A percentile compares a stretch with the other conserved stretches of the same genome.
phyloP scores from a whole-genome alignment of 2,329 filamentous ascomycete species.

The Neofusicoccum laricinum region DNA sequence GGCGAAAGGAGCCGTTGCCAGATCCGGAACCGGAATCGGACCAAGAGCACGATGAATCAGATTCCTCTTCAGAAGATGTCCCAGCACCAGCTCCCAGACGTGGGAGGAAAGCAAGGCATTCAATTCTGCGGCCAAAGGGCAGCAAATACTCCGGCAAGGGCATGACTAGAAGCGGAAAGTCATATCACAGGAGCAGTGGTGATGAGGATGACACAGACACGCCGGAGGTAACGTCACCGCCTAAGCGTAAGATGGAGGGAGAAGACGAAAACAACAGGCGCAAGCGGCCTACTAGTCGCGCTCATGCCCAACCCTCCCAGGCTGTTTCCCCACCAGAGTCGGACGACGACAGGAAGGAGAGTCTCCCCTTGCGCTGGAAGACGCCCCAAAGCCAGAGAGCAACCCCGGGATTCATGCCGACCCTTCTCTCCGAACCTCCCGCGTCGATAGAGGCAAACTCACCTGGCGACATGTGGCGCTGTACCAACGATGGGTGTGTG shows the following conservation, averaged over 20 bases:
- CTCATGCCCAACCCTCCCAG: background rate
- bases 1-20: constrained; percentile 27
- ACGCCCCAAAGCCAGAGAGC: constrained; percentile 16
- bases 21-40: background rate
- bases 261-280: background rate
- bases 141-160: constrained; percentile 36
- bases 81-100: constrained; percentile 17
- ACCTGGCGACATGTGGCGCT: constrained; percentile 64
- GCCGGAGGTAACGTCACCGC: constrained; percentile 12
- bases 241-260: constrained; percentile 15
- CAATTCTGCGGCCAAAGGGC: constrained; percentile 34
- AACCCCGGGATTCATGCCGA: background rate
- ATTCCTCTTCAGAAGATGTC: constrained; percentile 20
- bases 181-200: constrained; percentile 15
- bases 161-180: constrained; percentile 14
- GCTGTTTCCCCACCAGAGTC: background rate
- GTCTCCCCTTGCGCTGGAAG: constrained; percentile 28
- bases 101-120: constrained; percentile 30
- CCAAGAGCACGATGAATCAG: background rate
- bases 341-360: constrained; percentile 14
- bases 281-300: constrained; percentile 3
- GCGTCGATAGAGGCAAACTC: constrained; percentile 41
- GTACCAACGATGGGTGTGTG: constrained; percentile 61
- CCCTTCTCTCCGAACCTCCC: constrained; percentile 18
- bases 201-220: constrained; percentile 15